These are phyloP conservation scores for Amylocarpus encephaloides DNA, from an alignment of 2,329 filamentous ascomycete species.

Conservation along the genomic window DNA sequence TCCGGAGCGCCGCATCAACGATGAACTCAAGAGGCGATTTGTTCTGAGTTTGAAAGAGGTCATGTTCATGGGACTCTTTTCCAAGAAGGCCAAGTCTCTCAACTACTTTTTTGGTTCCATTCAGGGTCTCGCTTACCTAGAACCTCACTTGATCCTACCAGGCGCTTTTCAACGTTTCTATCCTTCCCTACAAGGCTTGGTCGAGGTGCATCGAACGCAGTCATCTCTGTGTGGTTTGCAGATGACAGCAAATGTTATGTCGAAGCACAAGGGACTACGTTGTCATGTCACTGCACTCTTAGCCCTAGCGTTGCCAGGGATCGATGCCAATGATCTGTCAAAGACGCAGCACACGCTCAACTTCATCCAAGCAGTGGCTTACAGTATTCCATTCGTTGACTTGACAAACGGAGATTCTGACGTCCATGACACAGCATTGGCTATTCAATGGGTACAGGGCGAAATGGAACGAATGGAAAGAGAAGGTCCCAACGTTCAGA, in stretches of 20 bases:
- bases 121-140: conserved; percentile 82
- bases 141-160: conserved; percentile 85
- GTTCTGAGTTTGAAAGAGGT: conserved; percentile 86
- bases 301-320: conserved; percentile 87
- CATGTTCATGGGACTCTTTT: conserved; percentile 96
- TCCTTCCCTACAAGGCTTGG: conserved; percentile 89
- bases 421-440: conserved; percentile 67
- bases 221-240: conserved; percentile 89
- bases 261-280: conserved; percentile 88
- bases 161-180: conserved; percentile 95
- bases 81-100: conserved; percentile 87
- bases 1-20: conserved; percentile 68
- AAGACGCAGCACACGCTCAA: conserved; percentile 93
- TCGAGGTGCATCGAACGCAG: conserved; percentile 93
- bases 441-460: conserved; percentile 87
- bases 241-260: conserved; percentile 86
- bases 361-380: conserved; percentile 92
- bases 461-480: conserved; percentile 92
- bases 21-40: conserved; percentile 79
- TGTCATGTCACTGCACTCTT: conserved; percentile 92
- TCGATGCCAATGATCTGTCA: conserved; percentile 94
- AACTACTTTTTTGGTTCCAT: conserved; percentile 87
- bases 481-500: conserved; percentile 75
- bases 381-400: conserved; percentile 89
- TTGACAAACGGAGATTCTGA: conserved; percentile 63